Percentiles rank a stretch among this genome's conserved stretches.
phyloP scores from a whole-genome alignment of 257 asterid species.

The Plantago ovata region DNA sequence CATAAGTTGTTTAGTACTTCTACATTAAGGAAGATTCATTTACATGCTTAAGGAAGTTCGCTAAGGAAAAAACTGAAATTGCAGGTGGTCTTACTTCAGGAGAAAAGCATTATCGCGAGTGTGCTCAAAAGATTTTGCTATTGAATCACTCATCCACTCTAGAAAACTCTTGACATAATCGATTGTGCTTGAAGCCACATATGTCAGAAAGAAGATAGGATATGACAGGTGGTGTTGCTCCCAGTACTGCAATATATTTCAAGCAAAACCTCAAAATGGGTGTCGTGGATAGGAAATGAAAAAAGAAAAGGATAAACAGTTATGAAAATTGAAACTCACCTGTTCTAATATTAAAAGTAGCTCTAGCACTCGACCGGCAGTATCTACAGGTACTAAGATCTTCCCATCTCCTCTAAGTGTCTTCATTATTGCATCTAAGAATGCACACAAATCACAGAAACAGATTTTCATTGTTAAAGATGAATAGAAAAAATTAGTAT shows the following conservation, averaged over 20 bases:
- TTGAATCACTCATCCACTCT: conserved; percentile 98
- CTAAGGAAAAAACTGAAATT: conserved; percentile 18
- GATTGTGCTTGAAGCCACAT: conserved; percentile 88
- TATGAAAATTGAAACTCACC: conserved; percentile 34
- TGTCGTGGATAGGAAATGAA: conserved; percentile 17
- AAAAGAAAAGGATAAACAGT: conserved; percentile 13
- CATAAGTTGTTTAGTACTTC: background rate
- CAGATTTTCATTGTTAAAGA: background rate
- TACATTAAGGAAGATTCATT: conserved; percentile 6
- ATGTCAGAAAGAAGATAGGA: conserved; percentile 83
- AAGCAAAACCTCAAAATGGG: conserved; percentile 21
- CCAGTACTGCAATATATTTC: conserved; percentile 77
- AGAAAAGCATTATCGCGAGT: conserved; percentile 91
- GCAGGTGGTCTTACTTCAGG: conserved; percentile 56
- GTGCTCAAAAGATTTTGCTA: conserved; percentile 92
- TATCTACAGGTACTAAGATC: conserved; percentile 84
- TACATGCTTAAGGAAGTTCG: conserved; percentile 14
- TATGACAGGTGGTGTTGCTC: conserved; percentile 58
- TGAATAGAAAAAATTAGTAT: background rate
- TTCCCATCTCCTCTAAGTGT: conserved; percentile 75
- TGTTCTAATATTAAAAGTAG: conserved; percentile 81
- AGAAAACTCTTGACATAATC: conserved; percentile 94
- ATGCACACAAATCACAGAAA: conserved; percentile 22
- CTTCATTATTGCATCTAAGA: conserved; percentile 66
- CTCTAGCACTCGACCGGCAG: conserved; percentile 98